These are phyloP conservation scores for Tillandsia leiboldiana DNA, from an alignment of 176 grass and related monocot genomes.

Conservation along the genomic window DNA sequence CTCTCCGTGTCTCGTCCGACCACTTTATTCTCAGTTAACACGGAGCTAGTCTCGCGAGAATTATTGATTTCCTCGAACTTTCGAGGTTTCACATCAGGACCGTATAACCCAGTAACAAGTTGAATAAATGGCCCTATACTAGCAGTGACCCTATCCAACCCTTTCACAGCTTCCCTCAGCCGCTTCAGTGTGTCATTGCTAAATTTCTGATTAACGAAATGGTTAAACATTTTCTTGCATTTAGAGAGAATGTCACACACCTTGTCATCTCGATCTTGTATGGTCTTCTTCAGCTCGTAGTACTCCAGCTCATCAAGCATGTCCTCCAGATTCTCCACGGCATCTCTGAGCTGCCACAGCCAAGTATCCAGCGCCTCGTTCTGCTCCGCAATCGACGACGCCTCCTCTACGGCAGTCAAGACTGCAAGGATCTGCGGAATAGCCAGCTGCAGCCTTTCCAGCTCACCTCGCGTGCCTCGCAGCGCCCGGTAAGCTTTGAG, in stretches of 20 bases:
- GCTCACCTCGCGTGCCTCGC: no score
- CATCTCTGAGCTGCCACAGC: constrained; percentile 18
- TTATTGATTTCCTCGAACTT: no score
- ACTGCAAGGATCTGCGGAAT: neutral
- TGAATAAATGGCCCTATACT: neutral
- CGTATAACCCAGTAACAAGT: no score
- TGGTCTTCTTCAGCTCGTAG: neutral
- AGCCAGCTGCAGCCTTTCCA: no score
- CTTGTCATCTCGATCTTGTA: neutral
- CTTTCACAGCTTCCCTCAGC: neutral
- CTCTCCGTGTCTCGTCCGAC: no score
- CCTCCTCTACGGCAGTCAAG: neutral
- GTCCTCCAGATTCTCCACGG: constrained; percentile 3
- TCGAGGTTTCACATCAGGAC: no score
- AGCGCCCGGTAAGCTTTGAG: no score
- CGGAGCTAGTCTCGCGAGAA: no score
- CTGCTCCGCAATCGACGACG: neutral
- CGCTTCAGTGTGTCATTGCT: neutral
- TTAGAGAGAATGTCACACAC: neutral
- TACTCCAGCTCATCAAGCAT: constrained; percentile 18
- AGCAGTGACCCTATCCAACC: neutral
- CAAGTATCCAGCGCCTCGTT: neutral
- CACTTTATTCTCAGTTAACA: no score
- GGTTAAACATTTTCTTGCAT: neutral
- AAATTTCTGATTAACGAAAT: neutral